Evolutionary conservation across 2,329 filamentous ascomycete species (phyloP), one percentile per base, ranked within the genome.

Genomic region (Passalora sequoiae): DNA sequence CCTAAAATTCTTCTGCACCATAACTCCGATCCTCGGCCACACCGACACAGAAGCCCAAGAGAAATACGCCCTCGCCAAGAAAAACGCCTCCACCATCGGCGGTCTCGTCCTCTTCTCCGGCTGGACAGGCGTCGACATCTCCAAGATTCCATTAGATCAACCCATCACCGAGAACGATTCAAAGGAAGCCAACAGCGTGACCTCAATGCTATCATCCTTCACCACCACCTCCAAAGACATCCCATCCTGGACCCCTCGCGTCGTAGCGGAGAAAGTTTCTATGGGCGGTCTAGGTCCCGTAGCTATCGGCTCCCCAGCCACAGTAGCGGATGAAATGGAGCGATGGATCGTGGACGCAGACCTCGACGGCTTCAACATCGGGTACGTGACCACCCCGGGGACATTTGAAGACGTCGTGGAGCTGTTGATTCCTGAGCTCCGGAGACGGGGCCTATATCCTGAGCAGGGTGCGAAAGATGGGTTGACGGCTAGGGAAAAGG

Each of bases 21-120:
- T 85, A 0, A 81, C 78, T 4, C 77, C 81, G 0, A 76, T 87
- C 10, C 64, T 87, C 0, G 83, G 80, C 0, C 68, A 62, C 25
- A 86, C 82, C 0, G 75, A 83, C 50, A 78, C 81, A 43, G 81
- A 84, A 57, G 83, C 84, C 0, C 64, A 71, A 45, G 74, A 71
- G 7, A 86, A 86, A 62, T 76, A 81, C 38, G 65, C 70, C 0
- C 76, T 83, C 3, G 78, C 78, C 45, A 70, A 74, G 12, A 71
- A 73, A 42, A 77, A 84, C 55, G 83, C 79, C 0, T 76, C 75
- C 2, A 69, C 75, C 24, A 83, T 83, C 50, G 84, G 84, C 2
- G 83, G 82, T 0, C 59, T 86, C 43, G 80, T 83, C 1, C 63
- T 87, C 13, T 88, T 87, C 55, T 81, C 82, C 17, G 83, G 83